A percentile compares a stretch with the other conserved stretches of the same genome.
Conservation (phyloP, 805 yeast genomes). For the Kodamaea sagamina region DNA sequence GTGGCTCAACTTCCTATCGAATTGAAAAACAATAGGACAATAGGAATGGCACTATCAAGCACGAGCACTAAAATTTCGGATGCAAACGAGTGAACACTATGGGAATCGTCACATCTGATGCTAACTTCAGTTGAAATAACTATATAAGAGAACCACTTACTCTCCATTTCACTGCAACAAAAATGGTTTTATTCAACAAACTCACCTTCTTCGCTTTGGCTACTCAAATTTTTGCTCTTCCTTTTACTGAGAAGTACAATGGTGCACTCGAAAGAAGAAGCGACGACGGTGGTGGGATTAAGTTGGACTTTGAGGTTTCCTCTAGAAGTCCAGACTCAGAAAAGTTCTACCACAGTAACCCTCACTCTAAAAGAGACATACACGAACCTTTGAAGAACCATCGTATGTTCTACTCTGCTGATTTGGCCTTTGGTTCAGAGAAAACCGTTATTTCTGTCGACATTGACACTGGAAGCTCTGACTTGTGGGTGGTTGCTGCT, state of each 20-base stretch:
- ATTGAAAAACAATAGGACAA: too few species aligned
- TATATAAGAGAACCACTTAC: too few species aligned
- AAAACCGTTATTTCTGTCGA: constrained; percentile 11
- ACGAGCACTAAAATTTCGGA: too few species aligned
- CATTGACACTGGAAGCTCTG: constrained; percentile 17
- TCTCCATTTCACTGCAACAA: too few species aligned
- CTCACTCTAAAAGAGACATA: background rate
- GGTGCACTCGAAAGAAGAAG: constrained; percentile 3
- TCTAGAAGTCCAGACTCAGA: background rate
- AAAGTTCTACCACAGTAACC: background rate
- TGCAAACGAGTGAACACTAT: too few species aligned
- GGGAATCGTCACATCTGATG: too few species aligned
- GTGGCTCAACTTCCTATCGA: too few species aligned
- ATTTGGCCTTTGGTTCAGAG: constrained; percentile 11
- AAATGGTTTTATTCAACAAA: background rate
- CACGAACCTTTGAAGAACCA: constrained; percentile 8
- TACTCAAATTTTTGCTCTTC: constrained; percentile 3
- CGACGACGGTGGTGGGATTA: constrained; percentile 9
- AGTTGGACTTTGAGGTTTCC: constrained; percentile 6
- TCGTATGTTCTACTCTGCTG: background rate
- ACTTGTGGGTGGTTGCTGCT: constrained; percentile 15
- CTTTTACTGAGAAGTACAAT: background rate
- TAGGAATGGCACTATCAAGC: too few species aligned
- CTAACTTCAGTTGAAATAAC: too few species aligned
- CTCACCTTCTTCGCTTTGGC: constrained; percentile 1